These are phyloP conservation scores for Alternaria infectoria DNA, from an alignment of 2,329 filamentous ascomycete species.

Conservation along the genomic window DNA sequence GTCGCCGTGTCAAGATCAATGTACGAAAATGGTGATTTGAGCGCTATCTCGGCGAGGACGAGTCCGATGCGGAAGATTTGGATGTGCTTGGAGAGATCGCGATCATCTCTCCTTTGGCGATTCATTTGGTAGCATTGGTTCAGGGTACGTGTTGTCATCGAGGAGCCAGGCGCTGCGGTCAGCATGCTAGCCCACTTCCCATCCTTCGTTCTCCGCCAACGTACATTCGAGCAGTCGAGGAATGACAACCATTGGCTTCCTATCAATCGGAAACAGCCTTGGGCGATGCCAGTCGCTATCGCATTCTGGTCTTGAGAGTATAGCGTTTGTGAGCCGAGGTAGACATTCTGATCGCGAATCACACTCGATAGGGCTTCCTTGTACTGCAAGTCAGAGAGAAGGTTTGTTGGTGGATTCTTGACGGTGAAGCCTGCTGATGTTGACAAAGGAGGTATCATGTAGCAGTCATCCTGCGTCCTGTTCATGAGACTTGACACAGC, in stretches of 20 bases:
- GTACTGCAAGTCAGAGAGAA: slow-evolving; percentile 31
- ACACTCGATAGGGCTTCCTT: slow-evolving; percentile 30
- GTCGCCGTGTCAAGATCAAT: slow-evolving; percentile 19
- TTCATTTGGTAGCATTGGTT: slow-evolving; percentile 17
- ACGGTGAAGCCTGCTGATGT: slow-evolving; percentile 30
- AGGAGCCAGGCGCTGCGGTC: slow-evolving; percentile 19
- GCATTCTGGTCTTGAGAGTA: slow-evolving; percentile 34
- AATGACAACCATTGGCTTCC: slow-evolving; percentile 33
- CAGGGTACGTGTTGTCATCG: slow-evolving; percentile 19
- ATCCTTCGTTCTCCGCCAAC: slow-evolving; percentile 27
- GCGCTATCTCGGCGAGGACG: slow-evolving; percentile 30
- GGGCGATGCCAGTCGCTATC: slow-evolving; percentile 29
- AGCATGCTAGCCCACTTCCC: slow-evolving; percentile 34
- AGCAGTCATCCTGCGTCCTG: slow-evolving; percentile 12
- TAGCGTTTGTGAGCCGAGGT: slow-evolving; percentile 27
- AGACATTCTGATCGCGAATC: slow-evolving; percentile 16
- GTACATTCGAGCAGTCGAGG: slow-evolving; percentile 31
- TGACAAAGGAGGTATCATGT: slow-evolving; percentile 26
- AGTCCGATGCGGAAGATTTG: slow-evolving; percentile 39
- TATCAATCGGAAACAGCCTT: slow-evolving; percentile 29
- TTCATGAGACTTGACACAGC: slow-evolving; percentile 18
- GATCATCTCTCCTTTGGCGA: slow-evolving; percentile 3
- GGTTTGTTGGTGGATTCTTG: slow-evolving; percentile 19
- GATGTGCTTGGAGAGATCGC: slow-evolving; percentile 25
- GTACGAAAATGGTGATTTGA: slow-evolving; percentile 25